Evolutionary conservation across 331 rosid species (phyloP).

Genomic region (Dryas integrifolia): DNA sequence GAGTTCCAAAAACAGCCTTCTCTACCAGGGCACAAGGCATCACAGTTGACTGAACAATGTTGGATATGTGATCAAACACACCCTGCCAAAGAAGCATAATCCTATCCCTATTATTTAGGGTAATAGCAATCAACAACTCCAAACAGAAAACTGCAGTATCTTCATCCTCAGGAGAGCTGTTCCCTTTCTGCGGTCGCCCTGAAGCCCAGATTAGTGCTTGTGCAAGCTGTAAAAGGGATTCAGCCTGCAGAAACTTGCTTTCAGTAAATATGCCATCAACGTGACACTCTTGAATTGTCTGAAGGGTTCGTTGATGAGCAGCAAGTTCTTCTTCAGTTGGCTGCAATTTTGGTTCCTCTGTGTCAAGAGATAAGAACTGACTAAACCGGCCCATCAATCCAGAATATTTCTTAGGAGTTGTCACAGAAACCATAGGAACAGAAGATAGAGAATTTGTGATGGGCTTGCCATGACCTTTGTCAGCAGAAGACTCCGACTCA

Average conservation of each 20-base stretch:
- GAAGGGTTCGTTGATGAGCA: conserved; percentile 78
- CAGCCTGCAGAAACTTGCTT: conserved; percentile 92
- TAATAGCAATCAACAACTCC: conserved; percentile 90
- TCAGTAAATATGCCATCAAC: conserved; percentile 83
- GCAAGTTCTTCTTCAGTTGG: conserved; percentile 88
- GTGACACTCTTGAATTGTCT: conserved; percentile 85
- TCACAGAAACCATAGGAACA: conserved; percentile 50
- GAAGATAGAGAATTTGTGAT: conserved; percentile 57
- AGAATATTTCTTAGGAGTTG: conserved; percentile 73
- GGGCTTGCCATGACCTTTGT: conserved; percentile 62
- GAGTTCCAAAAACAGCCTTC: conserved; percentile 94
- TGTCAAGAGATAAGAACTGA: conserved; percentile 84
- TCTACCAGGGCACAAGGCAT: conserved; percentile 95
- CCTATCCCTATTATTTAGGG: conserved; percentile 92
- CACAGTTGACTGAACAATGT: conserved; percentile 89
- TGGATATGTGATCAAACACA: conserved; percentile 90
- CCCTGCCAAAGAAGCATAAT: conserved; percentile 91
- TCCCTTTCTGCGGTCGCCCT: conserved; percentile 79
- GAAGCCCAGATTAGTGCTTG: conserved; percentile 93
- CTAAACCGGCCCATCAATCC: conserved; percentile 95
- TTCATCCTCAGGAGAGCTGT: conserved; percentile 86
- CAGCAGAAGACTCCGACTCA: conserved; percentile 69
- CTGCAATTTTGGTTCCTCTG: conserved; percentile 80
- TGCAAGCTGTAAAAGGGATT: conserved; percentile 88
- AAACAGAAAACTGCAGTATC: conserved; percentile 94